phyloP scores from a whole-genome alignment of 2,329 filamentous ascomycete species.

The Clarireedia homoeocarpa region DNA sequence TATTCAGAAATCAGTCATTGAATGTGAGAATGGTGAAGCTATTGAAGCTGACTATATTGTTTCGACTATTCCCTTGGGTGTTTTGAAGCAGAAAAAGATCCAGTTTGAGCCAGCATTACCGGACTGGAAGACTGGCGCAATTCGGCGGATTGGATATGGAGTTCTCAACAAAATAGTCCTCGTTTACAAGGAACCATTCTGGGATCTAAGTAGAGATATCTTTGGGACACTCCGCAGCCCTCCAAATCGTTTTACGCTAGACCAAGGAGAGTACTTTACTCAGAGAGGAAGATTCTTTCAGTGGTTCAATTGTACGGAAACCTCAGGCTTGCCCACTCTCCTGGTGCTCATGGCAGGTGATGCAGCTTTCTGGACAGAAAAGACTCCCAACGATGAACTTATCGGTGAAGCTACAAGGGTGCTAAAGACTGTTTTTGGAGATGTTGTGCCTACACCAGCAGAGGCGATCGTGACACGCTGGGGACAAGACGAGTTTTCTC shows the following conservation, averaged over 20 bases:
- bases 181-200: conserved; percentile 83
- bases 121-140: conserved; percentile 72
- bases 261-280: conserved; percentile 70
- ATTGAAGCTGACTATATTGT: conserved; percentile 88
- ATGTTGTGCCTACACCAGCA: conserved; percentile 64
- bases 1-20: conserved; percentile 48
- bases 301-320: conserved; percentile 94
- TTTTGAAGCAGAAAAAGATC: conserved; percentile 75
- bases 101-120: conserved; percentile 89
- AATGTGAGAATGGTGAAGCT: conserved; percentile 68
- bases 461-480: conserved; percentile 90
- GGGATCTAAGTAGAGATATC: conserved; percentile 84
- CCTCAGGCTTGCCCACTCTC: conserved; percentile 77
- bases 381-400: conserved; percentile 64
- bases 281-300: conserved; percentile 90
- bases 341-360: conserved; percentile 95
- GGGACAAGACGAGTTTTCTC: conserved; percentile 84
- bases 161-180: conserved; percentile 92
- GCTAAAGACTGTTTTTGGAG: conserved; percentile 67
- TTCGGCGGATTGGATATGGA: conserved; percentile 82
- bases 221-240: conserved; percentile 84
- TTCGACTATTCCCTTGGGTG: conserved; percentile 81
- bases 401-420: conserved; percentile 74
- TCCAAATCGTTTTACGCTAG: conserved; percentile 58
- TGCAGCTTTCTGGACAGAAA: conserved; percentile 82